phyloP scores from a whole-genome alignment of 257 asterid genomes.

The Ehretia macrophylla region DNA sequence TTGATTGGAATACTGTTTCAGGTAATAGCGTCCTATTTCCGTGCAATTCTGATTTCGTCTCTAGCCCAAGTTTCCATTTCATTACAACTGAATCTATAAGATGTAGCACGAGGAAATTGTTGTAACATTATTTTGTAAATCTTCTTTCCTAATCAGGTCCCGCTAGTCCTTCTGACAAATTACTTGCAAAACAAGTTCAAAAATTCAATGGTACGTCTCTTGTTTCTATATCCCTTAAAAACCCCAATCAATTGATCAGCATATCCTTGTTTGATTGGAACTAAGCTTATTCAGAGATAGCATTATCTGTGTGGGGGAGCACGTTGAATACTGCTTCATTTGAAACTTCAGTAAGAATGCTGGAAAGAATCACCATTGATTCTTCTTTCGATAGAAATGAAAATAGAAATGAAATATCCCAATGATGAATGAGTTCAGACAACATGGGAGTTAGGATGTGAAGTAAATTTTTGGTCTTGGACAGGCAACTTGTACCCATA shows the following conservation, averaged over 20 bases:
- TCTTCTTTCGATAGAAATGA: no score
- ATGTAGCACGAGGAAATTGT: background rate
- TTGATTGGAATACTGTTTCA: conserved; percentile 90
- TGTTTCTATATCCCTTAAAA: background rate
- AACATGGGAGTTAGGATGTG: no score
- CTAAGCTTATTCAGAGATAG: no score
- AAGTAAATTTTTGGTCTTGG: no score
- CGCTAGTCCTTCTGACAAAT: conserved; percentile 81
- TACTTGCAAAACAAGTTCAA: conserved; percentile 79
- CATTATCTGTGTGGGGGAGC: no score
- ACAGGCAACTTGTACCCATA: no score
- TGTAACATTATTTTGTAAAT: background rate
- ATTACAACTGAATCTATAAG: background rate
- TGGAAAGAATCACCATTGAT: no score
- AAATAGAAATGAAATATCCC: no score
- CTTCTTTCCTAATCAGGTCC: conserved; percentile 50
- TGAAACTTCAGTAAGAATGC: no score
- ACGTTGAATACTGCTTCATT: no score
- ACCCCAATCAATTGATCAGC: no score
- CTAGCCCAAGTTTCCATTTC: background rate
- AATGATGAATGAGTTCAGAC: no score
- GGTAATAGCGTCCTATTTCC: conserved; percentile 36
- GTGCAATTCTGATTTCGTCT: background rate
- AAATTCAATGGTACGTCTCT: conserved; percentile 70
- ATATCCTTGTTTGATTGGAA: background rate